Evolutionary conservation across 768 basidiomycete genomes (phyloP), one percentile per base, ranked within the genome.

Genomic region (Auriculariales sp.): DNA sequence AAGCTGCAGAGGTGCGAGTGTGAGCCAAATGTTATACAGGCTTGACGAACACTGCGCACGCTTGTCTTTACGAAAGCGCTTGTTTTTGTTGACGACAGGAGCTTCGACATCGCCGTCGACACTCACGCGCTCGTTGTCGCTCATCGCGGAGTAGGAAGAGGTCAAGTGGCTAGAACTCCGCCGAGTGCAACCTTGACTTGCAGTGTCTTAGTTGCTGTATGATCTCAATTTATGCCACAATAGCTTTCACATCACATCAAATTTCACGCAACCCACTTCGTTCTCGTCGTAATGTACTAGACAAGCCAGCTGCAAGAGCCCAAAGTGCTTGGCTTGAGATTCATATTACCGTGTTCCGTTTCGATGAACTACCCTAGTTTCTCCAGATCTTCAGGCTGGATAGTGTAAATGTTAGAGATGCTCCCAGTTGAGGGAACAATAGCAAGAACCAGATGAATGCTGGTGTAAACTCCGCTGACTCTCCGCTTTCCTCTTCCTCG

Each of bases 41-140:
- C 9, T 17, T 19, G 2, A 28, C 34, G 7, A 67, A 10, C 9
- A 19, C 17, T 11, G 39, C 89, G 61, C 60, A 94, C 93, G 93
- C 68, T 98, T 98, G 6, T 95, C 92, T 62, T 95, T 95, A 54
- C 92, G 74, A 63, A 89, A 83, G 39, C 77, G 71, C 68, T 90
- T 92, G 69, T 91, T 92, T 65, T 93, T 91, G 65, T 73, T 88
- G 32, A 77, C 71, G 6, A 66, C 64, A 3, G 57, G 57, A 50
- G 67, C 66, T 53, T 70, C 71, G 15, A 24, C 25, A 24, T 46
- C 55, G 33, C 68, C 64, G 39, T 72, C 71, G 7, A n/a, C 35
- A 19, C 22, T 25, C 19, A 24, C 19, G 22, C 22, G 22, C 27
- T 25, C 39, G 22, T 44, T 12, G 39, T 19, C 39, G 39, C 39